Evolutionary conservation across 192 early-diverging fungal species (phyloP), one percentile per base, ranked within the genome.

Genomic region (Rhizophagus prolifer): DNA sequence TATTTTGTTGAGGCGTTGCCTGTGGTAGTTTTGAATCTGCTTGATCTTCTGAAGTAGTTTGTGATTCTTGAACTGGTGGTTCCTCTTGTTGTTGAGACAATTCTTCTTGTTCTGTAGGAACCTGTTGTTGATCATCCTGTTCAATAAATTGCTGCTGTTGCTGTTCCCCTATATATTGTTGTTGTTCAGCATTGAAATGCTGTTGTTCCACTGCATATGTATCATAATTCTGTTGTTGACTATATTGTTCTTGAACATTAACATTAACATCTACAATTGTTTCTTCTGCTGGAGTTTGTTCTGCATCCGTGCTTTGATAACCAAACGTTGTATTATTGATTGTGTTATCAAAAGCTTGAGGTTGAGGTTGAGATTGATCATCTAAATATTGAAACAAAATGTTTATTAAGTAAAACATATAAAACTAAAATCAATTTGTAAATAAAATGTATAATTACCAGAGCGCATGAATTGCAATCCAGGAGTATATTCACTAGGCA

Each of bases 191-290:
- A 44, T 0, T 44, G 41, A 44, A 44, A 12, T 44, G 41, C 41
- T 70, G 31, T 54, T 72, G 60, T 9, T 58, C 34, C 3, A 47
- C 28, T 28, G 54, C 68, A 19, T 78, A 67, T 25, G 50, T 59
- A 3, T 72, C 67, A 31, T 63, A 72, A 14, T 44, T 62, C 38
- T 68, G 58, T 71, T 79, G 78, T 31, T 78, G 81, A 9, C 26
- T 21, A 19, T 66, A 26, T 23, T 66, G 28, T 66, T 66, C 28
- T 66, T 66, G 14, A 66, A 19, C 12, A 66, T 66, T 66, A 66
- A 19, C 12, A 66, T 66, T 66, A 13, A 28, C 7, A 14, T 68
- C 66, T 16, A 23, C 47, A 14, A 54, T 9, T 28, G 10, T 13
- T 25, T 30, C 14, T 19, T 5, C 47, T 54, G 16, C 16, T 16